Base-by-base conservation (phyloP, 306 rosid species). In the Corylus heterophylla region DNA sequence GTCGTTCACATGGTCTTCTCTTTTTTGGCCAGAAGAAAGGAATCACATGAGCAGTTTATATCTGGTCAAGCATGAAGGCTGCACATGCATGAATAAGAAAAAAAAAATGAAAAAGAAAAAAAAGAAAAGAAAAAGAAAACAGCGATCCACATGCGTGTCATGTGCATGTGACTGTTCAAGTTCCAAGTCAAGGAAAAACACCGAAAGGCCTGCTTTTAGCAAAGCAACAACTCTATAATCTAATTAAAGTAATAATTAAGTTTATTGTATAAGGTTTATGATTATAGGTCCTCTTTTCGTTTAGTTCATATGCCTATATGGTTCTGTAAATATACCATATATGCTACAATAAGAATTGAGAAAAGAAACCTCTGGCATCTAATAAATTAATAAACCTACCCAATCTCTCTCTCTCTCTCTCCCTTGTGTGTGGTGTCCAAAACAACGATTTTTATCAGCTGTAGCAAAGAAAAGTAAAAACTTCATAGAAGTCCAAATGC, bases 111-210 rank as follows among this genome's bases (percentile, higher is more conserved):
- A 18, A 0, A 54, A 13, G 13, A 3, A 3, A 51, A 17, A 51
- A 8, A 1, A 51, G 4, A 49, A 10, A 3, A 50, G 1, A 12
- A 4, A 49, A 13, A 49, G 16, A 49, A 13, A 49, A 11, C 12
- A 12, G 54, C 0, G 8, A 1, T 18, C 18, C 66, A 59, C 31
- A 37, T 77, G 47, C 31, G 52, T 39, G 73, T 4, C 79, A 54
- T n/a, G 39, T 67, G 51, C 80, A 67, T 77, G 75, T 49, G 71
- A 35, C 70, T 70, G 16, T 42, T 56, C 70, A 58, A 5, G 9
- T 18, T 17, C 59, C 59, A 27, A 77, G 44, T 55, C 75, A 54
- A 69, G 71, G 45, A 48, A 31, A 42, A 16, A 5, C 6, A 5
- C n/a, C 39, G 8, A 4, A 5, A 12, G 69, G 44, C 44, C 27